phyloP scores from a whole-genome alignment of 23 red algal genomes.

The Gracilaria domingensis region DNA sequence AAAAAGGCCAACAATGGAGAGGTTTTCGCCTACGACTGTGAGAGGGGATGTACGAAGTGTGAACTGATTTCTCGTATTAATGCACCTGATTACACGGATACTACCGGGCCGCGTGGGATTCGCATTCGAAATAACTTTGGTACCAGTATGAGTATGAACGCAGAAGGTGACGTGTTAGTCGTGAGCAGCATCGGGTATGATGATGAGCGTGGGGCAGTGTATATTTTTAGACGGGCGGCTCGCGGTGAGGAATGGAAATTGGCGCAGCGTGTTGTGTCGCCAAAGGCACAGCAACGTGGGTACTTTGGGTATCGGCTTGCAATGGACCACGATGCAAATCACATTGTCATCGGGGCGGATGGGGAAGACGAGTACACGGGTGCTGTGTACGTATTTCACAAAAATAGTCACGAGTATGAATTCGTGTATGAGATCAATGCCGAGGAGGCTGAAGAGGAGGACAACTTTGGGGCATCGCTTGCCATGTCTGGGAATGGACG shows the following conservation, averaged over 20 bases:
- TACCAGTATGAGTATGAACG: slow-evolving; percentile 42
- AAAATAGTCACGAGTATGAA: not conserved
- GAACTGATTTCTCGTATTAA: not conserved
- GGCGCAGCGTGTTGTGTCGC: slow-evolving; percentile 52
- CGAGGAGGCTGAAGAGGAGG: slow-evolving; percentile 33
- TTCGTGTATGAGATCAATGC: slow-evolving; percentile 36
- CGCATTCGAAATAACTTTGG: slow-evolving; percentile 88
- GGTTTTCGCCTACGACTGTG: slow-evolving; percentile 36
- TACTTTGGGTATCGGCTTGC: slow-evolving; percentile 76
- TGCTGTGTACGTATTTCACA: slow-evolving; percentile 60
- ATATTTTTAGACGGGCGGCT: slow-evolving; percentile 32
- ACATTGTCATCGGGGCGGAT: slow-evolving; percentile 69
- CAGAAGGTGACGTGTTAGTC: slow-evolving; percentile 21
- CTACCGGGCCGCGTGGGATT: slow-evolving; percentile 51
- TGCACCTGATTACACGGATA: slow-evolving; percentile 63
- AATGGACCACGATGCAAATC: slow-evolving; percentile 26
- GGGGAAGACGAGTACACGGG: slow-evolving; percentile 80
- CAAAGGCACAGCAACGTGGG: slow-evolving; percentile 45
- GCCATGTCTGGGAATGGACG: slow-evolving; percentile 48
- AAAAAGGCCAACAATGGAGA: slow-evolving; percentile 62
- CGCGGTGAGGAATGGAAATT: slow-evolving; percentile 25
- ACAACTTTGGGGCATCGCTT: slow-evolving; percentile 72
- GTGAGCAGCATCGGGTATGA: slow-evolving; percentile 67
- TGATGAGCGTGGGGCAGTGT: slow-evolving; percentile 63
- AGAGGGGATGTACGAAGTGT: slow-evolving; percentile 6